Percentiles rank a stretch among this genome's conserved stretches.
Evolutionary conservation across 176 grass and related monocot species (phyloP).

Genomic region (Ensete ventricosum): DNA sequence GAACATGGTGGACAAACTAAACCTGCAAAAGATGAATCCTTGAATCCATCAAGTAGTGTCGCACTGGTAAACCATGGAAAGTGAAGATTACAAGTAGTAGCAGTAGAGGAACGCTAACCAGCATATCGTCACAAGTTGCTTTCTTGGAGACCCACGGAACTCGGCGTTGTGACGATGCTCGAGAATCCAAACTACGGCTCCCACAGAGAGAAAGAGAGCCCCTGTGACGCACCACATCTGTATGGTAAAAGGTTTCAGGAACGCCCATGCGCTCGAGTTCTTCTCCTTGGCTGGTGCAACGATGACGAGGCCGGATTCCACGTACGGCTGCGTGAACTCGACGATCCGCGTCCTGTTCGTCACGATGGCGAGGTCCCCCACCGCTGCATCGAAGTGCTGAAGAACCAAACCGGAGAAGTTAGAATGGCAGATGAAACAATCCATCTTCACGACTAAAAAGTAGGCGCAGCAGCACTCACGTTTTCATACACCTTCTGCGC

Average conservation of each 20-base stretch:
- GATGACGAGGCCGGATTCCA: constrained; percentile 13
- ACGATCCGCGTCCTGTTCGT: constrained; percentile 13
- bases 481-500: constrained; percentile 8
- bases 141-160: constrained; percentile 4
- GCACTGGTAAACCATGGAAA: neutral
- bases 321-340: constrained; percentile 12
- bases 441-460: neutral
- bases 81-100: neutral
- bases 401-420: neutral
- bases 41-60: neutral
- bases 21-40: constrained; percentile 5
- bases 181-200: constrained; percentile 16
- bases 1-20: constrained; percentile 21
- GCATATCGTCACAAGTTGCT: constrained; percentile 16
- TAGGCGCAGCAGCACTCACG: neutral
- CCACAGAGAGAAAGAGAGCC: constrained; percentile 7
- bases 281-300: constrained; percentile 9
- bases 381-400: constrained; percentile 14
- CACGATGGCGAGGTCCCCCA: constrained; percentile 14
- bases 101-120: neutral
- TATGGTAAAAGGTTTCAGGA: constrained; percentile 18
- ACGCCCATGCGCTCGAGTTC: constrained; percentile 8
- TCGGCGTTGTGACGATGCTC: constrained; percentile 10
- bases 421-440: neutral
- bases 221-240: constrained; percentile 15